These are phyloP conservation scores for Cenococcum geophilum DNA, from an alignment of 495 filamentous ascomycete genomes.

Conservation along the genomic window DNA sequence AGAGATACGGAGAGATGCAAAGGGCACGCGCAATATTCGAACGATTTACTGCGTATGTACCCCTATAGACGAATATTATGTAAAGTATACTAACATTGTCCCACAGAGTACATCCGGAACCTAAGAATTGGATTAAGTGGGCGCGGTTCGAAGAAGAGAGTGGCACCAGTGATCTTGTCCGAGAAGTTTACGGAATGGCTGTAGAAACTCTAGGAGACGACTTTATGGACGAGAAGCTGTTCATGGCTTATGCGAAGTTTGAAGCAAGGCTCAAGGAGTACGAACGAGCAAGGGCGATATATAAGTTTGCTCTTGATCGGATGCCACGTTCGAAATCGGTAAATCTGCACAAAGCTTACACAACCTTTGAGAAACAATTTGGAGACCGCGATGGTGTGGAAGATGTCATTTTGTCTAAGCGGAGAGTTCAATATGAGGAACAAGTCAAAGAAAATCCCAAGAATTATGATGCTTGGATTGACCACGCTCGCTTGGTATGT, in stretches of 20 bases:
- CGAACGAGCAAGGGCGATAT: conserved; percentile 91
- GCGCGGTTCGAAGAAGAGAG: conserved; percentile 93
- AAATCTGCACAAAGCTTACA: conserved; percentile 83
- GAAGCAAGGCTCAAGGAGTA: conserved; percentile 92
- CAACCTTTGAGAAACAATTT: conserved; percentile 96
- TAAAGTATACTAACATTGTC: too few relatives aligned
- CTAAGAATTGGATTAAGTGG: conserved; percentile 98
- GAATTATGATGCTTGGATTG: conserved; percentile 96
- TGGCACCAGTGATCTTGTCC: conserved; percentile 81
- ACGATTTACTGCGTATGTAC: conserved; percentile 57
- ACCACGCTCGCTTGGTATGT: conserved; percentile 66
- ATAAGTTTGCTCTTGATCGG: conserved; percentile 91
- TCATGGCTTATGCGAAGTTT: conserved; percentile 86
- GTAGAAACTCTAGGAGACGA: conserved; percentile 90
- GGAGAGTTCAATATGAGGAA: conserved; percentile 89
- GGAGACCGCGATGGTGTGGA: conserved; percentile 92
- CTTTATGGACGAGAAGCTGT: conserved; percentile 93
- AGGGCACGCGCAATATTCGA: conserved; percentile 80
- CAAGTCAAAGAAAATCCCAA: conserved; percentile 85
- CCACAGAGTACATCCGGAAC: conserved; percentile 77
- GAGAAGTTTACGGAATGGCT: conserved; percentile 85
- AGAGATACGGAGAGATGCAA: conserved; percentile 85
- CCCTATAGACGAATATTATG: too few relatives aligned
- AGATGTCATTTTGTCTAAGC: conserved; percentile 89
- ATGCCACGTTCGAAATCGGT: conserved; percentile 82